Evolutionary conservation across 2,329 filamentous ascomycete species (phyloP).

Genomic region (Cladosporium sp.): DNA sequence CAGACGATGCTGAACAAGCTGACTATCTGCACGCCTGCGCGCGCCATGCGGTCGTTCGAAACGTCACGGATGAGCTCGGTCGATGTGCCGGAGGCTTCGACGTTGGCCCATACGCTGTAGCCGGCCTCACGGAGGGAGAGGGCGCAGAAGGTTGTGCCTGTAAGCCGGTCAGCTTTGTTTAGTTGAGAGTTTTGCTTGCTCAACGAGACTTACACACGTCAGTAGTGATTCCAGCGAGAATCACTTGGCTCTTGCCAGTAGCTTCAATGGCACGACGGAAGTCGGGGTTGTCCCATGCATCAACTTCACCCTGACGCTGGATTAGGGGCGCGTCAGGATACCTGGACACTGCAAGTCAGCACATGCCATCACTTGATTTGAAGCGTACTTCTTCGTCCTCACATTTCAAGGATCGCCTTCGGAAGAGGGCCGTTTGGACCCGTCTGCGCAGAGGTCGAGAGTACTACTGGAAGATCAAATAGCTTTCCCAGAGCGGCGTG

Average conservation of each 20-base stretch:
- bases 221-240: slow-evolving; percentile 68
- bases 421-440: slow-evolving; percentile 70
- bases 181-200: background rate
- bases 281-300: slow-evolving; percentile 71
- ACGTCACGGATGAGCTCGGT: slow-evolving; percentile 57
- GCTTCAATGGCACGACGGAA: slow-evolving; percentile 64
- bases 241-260: slow-evolving; percentile 64
- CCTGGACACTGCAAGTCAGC: slow-evolving; percentile 34
- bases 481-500: slow-evolving; percentile 63
- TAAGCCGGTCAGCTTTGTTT: too few species aligned
- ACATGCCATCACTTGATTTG: too few species aligned
- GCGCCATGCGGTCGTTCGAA: slow-evolving; percentile 63
- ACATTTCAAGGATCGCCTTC: slow-evolving; percentile 58
- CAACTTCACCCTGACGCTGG: slow-evolving; percentile 65
- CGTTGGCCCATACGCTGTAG: slow-evolving; percentile 70
- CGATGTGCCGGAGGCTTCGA: slow-evolving; percentile 67
- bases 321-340: slow-evolving; percentile 65
- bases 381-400: background rate
- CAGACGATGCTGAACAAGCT: slow-evolving; percentile 60
- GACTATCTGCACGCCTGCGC: slow-evolving; percentile 62
- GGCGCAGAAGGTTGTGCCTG: slow-evolving; percentile 66
- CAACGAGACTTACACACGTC: slow-evolving; percentile 61
- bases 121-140: slow-evolving; percentile 67
- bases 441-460: slow-evolving; percentile 64
- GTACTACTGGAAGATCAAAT: slow-evolving; percentile 64